Evolutionary conservation across 2,329 filamentous ascomycete genomes (phyloP).

Genomic region (Sporothrix pseudoabietina): DNA sequence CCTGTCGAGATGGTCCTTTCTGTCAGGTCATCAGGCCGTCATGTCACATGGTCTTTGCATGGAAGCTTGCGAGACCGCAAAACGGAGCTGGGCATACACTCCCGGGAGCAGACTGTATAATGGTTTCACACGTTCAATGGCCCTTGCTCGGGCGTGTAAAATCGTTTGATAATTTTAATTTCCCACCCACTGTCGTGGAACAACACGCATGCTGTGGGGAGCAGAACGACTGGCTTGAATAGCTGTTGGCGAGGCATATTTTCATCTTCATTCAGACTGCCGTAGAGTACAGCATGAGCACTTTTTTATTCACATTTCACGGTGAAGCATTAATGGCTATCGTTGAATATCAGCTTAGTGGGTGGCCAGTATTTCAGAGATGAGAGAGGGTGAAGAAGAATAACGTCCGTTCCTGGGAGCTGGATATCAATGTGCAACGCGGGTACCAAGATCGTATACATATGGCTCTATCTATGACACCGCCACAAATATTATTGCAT

Average conservation of each 20-base stretch:
- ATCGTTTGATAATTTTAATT: not conserved
- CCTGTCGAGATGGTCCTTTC: not conserved
- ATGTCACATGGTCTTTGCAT: not conserved
- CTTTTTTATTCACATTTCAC: not conserved
- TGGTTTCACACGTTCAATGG: not conserved
- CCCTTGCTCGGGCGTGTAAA: not conserved
- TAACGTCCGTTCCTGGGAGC: not conserved
- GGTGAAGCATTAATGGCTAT: not conserved
- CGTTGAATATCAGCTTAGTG: too few species aligned
- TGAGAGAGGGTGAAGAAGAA: not conserved
- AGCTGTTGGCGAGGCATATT: not conserved
- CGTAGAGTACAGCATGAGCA: not conserved
- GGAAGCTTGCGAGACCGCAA: not conserved
- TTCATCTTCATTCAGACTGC: not conserved
- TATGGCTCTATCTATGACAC: not conserved
- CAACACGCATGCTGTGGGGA: not conserved
- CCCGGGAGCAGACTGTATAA: too few species aligned
- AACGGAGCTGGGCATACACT: not conserved
- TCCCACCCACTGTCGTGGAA: not conserved
- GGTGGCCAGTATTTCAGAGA: not conserved
- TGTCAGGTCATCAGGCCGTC: not conserved
- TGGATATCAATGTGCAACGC: not conserved
- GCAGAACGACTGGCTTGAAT: not conserved
- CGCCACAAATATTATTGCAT: not conserved
- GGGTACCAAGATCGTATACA: not conserved